Conservation (phyloP, 163 green algal species). For the Chlamydomonas reinhardtii region DNA sequence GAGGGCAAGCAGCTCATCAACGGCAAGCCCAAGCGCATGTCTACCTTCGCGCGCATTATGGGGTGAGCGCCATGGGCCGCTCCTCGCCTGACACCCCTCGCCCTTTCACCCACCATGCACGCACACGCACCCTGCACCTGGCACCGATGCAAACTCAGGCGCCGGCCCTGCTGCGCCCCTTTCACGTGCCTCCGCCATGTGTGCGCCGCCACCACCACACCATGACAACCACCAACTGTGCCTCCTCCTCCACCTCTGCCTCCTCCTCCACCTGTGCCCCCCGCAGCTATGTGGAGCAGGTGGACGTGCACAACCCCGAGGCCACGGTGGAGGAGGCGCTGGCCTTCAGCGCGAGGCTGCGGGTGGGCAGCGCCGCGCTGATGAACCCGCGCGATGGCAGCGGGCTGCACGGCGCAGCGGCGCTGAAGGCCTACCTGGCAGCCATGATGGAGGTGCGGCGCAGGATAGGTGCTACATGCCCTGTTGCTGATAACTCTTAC, state of each 20-base stretch:
- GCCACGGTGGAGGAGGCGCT: slow-evolving; percentile 81
- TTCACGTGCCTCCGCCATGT: too few relatives aligned
- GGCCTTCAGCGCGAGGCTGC: slow-evolving; percentile 71
- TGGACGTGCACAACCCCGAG: slow-evolving; percentile 68
- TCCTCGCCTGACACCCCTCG: slow-evolving; percentile 71
- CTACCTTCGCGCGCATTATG: slow-evolving; percentile 73
- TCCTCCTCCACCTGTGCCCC: too few relatives aligned
- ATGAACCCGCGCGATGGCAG: background rate
- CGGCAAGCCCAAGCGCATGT: slow-evolving; percentile 75
- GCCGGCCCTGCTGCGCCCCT: too few relatives aligned
- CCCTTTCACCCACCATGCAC: slow-evolving; percentile 47
- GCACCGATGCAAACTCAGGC: too few relatives aligned
- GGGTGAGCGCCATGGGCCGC: slow-evolving; percentile 68
- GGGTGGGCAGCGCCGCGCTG: slow-evolving; percentile 55
- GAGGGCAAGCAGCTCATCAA: slow-evolving; percentile 69
- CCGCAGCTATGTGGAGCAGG: slow-evolving; percentile 76
- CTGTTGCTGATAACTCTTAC: too few relatives aligned
- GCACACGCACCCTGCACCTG: too few relatives aligned
- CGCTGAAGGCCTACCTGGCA: slow-evolving; percentile 60
- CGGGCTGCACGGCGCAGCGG: background rate
- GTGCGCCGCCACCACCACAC: too few relatives aligned
- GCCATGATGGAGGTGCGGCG: slow-evolving; percentile 56
- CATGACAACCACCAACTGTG: too few relatives aligned
- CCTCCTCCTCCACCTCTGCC: too few relatives aligned
- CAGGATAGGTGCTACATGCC: too few relatives aligned